Base-by-base conservation (phyloP, 2,329 filamentous ascomycete species). In the Trichoderma koningiopsis region DNA sequence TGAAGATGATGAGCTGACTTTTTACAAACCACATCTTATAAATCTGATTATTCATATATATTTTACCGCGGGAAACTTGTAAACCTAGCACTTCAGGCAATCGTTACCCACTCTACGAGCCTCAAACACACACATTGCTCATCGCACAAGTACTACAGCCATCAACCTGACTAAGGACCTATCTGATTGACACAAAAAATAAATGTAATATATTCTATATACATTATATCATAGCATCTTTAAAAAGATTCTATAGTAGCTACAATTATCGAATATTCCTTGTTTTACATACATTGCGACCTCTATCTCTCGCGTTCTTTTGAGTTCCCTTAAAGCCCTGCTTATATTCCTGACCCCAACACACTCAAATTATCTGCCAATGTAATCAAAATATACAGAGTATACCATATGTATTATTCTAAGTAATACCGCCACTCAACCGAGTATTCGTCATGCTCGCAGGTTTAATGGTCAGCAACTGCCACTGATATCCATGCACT, bases 11-110 rank as follows among this genome's bases (percentile, higher is more conserved):
- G 8, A 35, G 55, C n/a, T 35, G 19, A 33, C 14, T 56, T 33
- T 29, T 57, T 57, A 40, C 35, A 24, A 63, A 40, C 29, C 47
- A 40, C 11, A 22, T 10, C 37, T 63, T 63, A 53, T 19, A 55
- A 40, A 22, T 33, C 49, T 55, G 61, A 55, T 40, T 64, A 64
- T 49, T 49, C n/a, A 49, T 11, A 11, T 13, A 5, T 5, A 24
- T 11, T 49, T 10, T 49, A 24, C n/a, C 8, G 8, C 47, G 10
- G 22, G 22, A 5, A 14, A 13, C 4, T 16, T 24, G 6, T 13
- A 5, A 13, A 16, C 47, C 13, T 24, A 3, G 3, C 19, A 3
- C 24, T 49, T 1, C 4, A 7, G n/a, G 11, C 11, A 49, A 24
- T 6, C 11, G 5, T 3, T 24, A 24, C 5, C 43, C 11, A 13